Base-by-base conservation (phyloP, 495 filamentous ascomycete species). In the Penicillium atrosanguineum region DNA sequence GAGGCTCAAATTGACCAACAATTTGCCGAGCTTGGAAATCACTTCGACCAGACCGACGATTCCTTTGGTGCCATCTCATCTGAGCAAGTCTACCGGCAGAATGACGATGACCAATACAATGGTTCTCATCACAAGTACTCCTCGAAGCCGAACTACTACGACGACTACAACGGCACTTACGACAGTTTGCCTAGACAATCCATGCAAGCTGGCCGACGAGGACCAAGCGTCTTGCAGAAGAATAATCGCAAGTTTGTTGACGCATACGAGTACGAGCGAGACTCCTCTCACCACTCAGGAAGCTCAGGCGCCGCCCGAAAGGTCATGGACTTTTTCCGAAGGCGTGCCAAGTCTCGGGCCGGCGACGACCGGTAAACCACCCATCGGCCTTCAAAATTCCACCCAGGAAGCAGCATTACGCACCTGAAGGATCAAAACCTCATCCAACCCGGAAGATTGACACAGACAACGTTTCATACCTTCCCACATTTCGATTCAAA, bases 271-370 rank as follows among this genome's bases (percentile, higher is more conserved):
- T 83, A 85, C 46, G 84, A 87, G 51, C 78, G 82, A 45, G 80
- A 84, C 50, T 72, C 73, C 36, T 73, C 85, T 7, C 80, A 86
- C 49, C 84, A 91, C 67, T 85, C 83, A 4, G 94, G 93, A 28
- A 94, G 87, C 62, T 89, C 83, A 50, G 89, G 90, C 31, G 87
- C 90, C 15, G 90, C 92, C 16, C 84, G 89, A 59, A 86, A 88
- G 61, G 94, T 98, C 44, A 98, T 98, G 94, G 94, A 97, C 71
- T 94, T 96, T 70, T 98, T 98, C 76, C 82, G 94, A 62, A 77
- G 92, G 65, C 81, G 91, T 55, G 90, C 90, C 29, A 91, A 84
- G 69, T 90, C 87, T 44, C 72, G 86, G 53, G 83, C 77, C 51
- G 85, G 83, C 37, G 85, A 87, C 38, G 77, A 79, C 39, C 71